Conservation (phyloP, 805 yeast species). For the Lipomyces starkeyi region DNA sequence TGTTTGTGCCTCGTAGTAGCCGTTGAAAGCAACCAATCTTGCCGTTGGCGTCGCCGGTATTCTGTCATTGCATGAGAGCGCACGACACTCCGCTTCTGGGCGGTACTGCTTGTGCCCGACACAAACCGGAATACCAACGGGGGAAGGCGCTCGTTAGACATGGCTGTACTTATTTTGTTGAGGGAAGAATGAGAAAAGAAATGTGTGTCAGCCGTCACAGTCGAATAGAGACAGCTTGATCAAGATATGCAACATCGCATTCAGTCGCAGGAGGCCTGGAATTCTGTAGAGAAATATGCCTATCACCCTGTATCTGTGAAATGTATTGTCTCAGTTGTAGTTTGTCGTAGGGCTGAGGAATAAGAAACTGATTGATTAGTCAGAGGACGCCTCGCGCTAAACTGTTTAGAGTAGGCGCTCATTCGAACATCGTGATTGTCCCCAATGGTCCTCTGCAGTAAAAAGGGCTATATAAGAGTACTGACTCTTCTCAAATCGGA, state of each 20-base stretch:
- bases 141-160: background rate
- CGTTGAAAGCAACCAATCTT: background rate
- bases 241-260: too few relatives aligned
- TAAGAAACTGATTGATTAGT: background rate
- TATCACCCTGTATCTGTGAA: background rate
- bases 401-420: slow-evolving; percentile 1
- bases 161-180: background rate
- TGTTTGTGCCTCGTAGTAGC: background rate
- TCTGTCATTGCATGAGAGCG: slow-evolving; percentile 1
- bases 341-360: background rate
- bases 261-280: background rate
- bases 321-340: background rate
- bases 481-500: background rate
- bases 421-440: background rate
- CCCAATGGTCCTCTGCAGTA: background rate
- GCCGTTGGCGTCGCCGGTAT: background rate
- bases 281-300: background rate
- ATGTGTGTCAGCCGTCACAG: too few relatives aligned
- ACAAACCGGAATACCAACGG: background rate
- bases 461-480: background rate
- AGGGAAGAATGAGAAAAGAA: background rate
- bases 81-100: background rate
- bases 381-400: background rate
- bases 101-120: slow-evolving; percentile 2
- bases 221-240: too few relatives aligned